Base-by-base conservation (phyloP, 768 basidiomycete genomes). In the Serpula lacrymans region DNA sequence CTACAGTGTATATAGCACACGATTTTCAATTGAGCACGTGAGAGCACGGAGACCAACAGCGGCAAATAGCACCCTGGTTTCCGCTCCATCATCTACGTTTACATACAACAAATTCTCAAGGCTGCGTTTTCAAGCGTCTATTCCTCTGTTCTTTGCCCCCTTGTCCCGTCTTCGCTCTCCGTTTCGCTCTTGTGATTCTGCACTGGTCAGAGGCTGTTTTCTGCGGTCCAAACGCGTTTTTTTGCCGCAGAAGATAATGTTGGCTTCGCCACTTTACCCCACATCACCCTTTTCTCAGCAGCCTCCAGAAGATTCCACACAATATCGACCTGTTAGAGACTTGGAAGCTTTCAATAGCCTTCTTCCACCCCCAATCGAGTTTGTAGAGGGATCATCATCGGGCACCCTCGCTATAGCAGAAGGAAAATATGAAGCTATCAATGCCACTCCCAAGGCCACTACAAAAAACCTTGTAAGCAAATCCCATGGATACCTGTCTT, bases 401-500 rank as follows among this genome's bases (percentile, higher is more conserved):
- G 86, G 86, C 2, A 66, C 80, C 11, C 64, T 88, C 24, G 82
- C 81, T 32, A 72, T 85, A 5, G 75, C 77, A 18, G 84, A 85
- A 51, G 80, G 80, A 30, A 88, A 82, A 59, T 91, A 89, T 57
- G 78, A 86, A 48, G 83, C 88, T 20, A 88, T 91, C 58, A 91
- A 90, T 49, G 76, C 68, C 32, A 72, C 77, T 14, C 77, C 84
- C 12, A 77, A 77, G 55, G 56, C 69, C 25, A 21, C 9, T 18
- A 47, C 64, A 35, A 72, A 72, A 50, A 51, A 62, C 43, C 75
- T 77, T 54, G 80, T 79, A 50, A 57, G 74, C 58, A 12, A 43
- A 30, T 43, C 43, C 46, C 24, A 29, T 16, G 24, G 25, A 21
- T 29, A 18, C 17, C 28, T 28, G 27, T 14, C 31, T 14, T n/a